Conservation (phyloP, 176 grass and related monocot genomes). For the Stipa capillata region DNA sequence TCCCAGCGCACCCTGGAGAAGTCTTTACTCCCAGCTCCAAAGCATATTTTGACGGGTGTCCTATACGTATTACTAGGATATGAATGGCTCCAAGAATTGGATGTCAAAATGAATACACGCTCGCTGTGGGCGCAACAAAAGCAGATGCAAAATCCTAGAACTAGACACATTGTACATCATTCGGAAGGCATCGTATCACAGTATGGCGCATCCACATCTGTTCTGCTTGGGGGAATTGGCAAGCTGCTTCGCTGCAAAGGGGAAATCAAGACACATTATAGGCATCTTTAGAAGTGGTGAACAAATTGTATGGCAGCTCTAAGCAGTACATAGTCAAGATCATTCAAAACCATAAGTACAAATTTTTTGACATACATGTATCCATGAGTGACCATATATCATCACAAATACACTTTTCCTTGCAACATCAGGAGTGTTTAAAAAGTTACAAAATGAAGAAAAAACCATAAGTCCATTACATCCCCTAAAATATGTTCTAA, state of each 20-base stretch:
- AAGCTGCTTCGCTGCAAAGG: constrained; percentile 57
- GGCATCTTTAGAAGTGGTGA: neutral
- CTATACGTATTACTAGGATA: constrained; percentile 3
- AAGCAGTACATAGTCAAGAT: neutral
- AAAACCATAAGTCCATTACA: neutral
- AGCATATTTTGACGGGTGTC: constrained; percentile 1
- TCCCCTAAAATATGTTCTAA: neutral
- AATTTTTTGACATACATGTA: neutral
- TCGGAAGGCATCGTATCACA: constrained; percentile 30
- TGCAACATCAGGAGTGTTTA: neutral
- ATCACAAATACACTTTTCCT: neutral
- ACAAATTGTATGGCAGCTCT: neutral
- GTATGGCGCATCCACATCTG: constrained; percentile 71
- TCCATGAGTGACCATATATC: neutral
- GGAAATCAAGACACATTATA: constrained; percentile 8
- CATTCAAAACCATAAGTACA: neutral
- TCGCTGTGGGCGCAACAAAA: constrained; percentile 18
- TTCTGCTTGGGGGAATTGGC: constrained; percentile 46
- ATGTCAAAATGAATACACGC: constrained; percentile 52
- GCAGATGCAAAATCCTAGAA: constrained; percentile 27
- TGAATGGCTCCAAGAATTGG: constrained; percentile 28
- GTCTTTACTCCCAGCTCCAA: constrained; percentile 13
- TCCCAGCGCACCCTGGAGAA: constrained; percentile 4
- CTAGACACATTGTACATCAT: constrained; percentile 26
- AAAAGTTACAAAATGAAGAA: neutral